A percentile compares a stretch with the other conserved stretches of the same genome.
phyloP scores from a whole-genome alignment of 2,329 filamentous ascomycete species.

The Conoideocrella luteorostrata region DNA sequence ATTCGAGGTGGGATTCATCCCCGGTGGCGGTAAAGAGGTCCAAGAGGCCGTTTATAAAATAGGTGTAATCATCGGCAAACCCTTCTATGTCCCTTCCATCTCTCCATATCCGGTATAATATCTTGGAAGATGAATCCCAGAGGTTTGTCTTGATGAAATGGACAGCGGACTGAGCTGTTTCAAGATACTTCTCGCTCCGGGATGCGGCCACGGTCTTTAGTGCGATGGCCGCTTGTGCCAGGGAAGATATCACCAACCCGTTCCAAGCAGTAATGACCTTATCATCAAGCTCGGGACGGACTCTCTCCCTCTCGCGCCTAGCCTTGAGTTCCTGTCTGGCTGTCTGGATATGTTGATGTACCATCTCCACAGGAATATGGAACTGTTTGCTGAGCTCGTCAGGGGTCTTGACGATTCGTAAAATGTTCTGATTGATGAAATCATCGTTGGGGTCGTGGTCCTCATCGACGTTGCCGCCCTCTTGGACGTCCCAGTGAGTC shows the following conservation, averaged over 20 bases:
- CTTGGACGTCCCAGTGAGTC: slow-evolving; percentile 74
- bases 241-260: slow-evolving; percentile 74
- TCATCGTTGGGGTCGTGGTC: slow-evolving; percentile 87
- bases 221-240: slow-evolving; percentile 68
- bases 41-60: slow-evolving; percentile 73
- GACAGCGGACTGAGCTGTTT: slow-evolving; percentile 61
- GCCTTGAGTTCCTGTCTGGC: slow-evolving; percentile 63
- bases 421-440: slow-evolving; percentile 87
- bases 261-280: slow-evolving; percentile 88
- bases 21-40: slow-evolving; percentile 80
- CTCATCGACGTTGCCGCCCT: slow-evolving; percentile 79
- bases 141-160: slow-evolving; percentile 66
- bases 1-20: slow-evolving; percentile 67
- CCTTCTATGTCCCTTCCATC: slow-evolving; percentile 59
- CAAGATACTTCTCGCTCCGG: slow-evolving; percentile 54
- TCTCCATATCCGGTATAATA: slow-evolving; percentile 69
- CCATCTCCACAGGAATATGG: slow-evolving; percentile 61
- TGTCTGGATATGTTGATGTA: slow-evolving; percentile 58
- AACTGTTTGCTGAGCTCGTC: slow-evolving; percentile 69
- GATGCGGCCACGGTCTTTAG: slow-evolving; percentile 54
- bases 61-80: slow-evolving; percentile 94
- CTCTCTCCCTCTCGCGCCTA: slow-evolving; percentile 67
- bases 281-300: slow-evolving; percentile 72
- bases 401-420: slow-evolving; percentile 63
- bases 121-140: slow-evolving; percentile 57